Conservation (phyloP, 306 rosid genomes). For the Pterocarpus santalinus region DNA sequence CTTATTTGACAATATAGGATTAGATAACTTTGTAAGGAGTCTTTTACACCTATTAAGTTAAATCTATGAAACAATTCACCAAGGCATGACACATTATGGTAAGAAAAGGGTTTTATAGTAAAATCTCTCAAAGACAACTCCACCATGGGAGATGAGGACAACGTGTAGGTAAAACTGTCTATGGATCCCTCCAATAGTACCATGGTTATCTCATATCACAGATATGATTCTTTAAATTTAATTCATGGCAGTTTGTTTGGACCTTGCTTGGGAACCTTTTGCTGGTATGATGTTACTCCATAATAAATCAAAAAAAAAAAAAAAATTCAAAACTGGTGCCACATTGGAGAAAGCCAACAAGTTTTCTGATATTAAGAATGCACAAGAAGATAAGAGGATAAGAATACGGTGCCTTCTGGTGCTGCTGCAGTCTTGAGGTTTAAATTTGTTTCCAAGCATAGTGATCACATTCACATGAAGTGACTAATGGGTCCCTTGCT, state of each 20-base stretch:
- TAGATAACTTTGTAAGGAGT: too few relatives aligned
- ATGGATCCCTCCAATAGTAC: constrained; percentile 11
- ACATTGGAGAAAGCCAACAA: constrained; percentile 16
- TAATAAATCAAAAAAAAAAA: background rate
- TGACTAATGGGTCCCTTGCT: constrained; percentile 48
- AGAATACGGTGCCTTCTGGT: constrained; percentile 26
- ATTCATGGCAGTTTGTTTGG: constrained; percentile 40
- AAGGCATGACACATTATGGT: constrained; percentile 9
- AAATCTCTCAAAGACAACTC: background rate
- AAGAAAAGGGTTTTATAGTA: background rate
- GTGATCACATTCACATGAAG: constrained; percentile 43
- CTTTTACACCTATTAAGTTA: too few relatives aligned
- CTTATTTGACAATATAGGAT: too few relatives aligned
- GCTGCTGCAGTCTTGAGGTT: constrained; percentile 16
- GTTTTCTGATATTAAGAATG: background rate
- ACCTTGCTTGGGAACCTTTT: constrained; percentile 40
- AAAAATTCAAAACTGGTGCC: constrained; percentile 27
- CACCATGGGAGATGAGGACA: constrained; percentile 36
- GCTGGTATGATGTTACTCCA: constrained; percentile 23
- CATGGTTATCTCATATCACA: background rate
- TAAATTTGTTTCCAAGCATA: constrained; percentile 39
- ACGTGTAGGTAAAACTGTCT: constrained; percentile 14
- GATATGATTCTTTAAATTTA: constrained; percentile 32
- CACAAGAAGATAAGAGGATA: constrained; percentile 31
- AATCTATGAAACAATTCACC: background rate